phyloP scores from a whole-genome alignment of 2,329 filamentous ascomycete species.

The Phaeosphaeriaceae sp. region DNA sequence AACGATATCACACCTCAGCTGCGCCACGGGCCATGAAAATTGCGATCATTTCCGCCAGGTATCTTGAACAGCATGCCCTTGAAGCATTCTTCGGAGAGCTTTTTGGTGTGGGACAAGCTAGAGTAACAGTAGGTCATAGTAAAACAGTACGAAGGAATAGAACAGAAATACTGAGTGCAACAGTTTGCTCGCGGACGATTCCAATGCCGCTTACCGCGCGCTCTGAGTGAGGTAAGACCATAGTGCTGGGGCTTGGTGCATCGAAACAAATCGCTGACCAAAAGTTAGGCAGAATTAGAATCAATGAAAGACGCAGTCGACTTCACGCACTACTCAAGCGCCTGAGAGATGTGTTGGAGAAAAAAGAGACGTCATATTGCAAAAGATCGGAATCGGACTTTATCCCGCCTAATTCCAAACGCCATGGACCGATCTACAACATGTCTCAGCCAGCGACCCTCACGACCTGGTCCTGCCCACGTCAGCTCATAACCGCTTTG shows the following conservation, averaged over 20 bases:
- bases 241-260: no score
- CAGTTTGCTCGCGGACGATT: conserved; percentile 16
- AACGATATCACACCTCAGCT: no score
- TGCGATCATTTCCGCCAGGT: conserved; percentile 13
- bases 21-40: conserved; percentile 4
- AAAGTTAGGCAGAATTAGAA: conserved; percentile 11
- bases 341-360: no score
- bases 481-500: no score
- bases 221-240: conserved; percentile 7
- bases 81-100: conserved; percentile 9
- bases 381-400: no score
- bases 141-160: no score
- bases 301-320: conserved; percentile 4
- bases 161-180: background rate
- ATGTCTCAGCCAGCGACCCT: no score
- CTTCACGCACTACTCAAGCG: conserved; percentile 8
- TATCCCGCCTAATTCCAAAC: no score
- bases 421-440: no score
- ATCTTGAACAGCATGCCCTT: conserved; percentile 10
- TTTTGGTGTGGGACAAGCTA: conserved; percentile 9
- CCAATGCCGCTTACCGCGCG: conserved; percentile 16
- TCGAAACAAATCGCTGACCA: no score
- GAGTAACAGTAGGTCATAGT: conserved; percentile 12
- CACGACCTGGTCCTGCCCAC: no score
- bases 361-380: no score